Conservation (phyloP, 192 early-diverging fungal species). For the Phlyctochytrium arcticum region DNA sequence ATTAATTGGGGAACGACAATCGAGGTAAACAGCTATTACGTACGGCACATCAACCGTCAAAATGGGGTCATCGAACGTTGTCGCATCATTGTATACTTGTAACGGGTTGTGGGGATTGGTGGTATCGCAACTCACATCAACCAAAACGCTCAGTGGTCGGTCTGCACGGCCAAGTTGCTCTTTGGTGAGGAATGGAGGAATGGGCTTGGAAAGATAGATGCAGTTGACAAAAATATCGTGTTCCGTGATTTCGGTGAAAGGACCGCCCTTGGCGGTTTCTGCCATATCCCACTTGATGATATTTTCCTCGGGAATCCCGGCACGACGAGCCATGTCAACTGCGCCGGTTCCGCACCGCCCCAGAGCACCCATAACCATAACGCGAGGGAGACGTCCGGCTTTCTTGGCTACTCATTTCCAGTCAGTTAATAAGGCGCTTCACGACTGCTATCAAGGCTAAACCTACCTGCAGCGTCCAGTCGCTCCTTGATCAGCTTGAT, state of each 20-base stretch:
- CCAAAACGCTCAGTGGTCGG: slow-evolving; percentile 76
- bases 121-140: slow-evolving; percentile 94
- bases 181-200: slow-evolving; percentile 91
- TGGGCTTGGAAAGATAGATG: slow-evolving; percentile 90
- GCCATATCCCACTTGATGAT: slow-evolving; percentile 95
- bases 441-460: no score
- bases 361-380: slow-evolving; percentile 98
- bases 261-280: slow-evolving; percentile 89
- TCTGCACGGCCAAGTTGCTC: slow-evolving; percentile 67
- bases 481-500: slow-evolving; percentile 66
- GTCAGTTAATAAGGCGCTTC: no score
- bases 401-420: slow-evolving; percentile 44
- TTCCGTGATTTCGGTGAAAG: slow-evolving; percentile 84
- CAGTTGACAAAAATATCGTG: slow-evolving; percentile 98
- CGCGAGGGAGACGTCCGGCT: slow-evolving; percentile 62
- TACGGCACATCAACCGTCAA: slow-evolving; percentile 59
- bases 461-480: slow-evolving; percentile 55
- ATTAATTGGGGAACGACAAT: not conserved
- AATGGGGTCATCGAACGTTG: slow-evolving; percentile 92
- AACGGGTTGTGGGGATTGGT: slow-evolving; percentile 98
- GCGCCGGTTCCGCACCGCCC: slow-evolving; percentile 94
- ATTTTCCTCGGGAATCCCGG: slow-evolving; percentile 78
- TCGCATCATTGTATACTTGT: slow-evolving; percentile 87
- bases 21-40: slow-evolving; percentile 6
- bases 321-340: slow-evolving; percentile 72